A percentile compares a stretch with the other conserved stretches of the same genome.
phyloP scores from a whole-genome alignment of 805 yeast species.

The Candida arabinofermentans region DNA sequence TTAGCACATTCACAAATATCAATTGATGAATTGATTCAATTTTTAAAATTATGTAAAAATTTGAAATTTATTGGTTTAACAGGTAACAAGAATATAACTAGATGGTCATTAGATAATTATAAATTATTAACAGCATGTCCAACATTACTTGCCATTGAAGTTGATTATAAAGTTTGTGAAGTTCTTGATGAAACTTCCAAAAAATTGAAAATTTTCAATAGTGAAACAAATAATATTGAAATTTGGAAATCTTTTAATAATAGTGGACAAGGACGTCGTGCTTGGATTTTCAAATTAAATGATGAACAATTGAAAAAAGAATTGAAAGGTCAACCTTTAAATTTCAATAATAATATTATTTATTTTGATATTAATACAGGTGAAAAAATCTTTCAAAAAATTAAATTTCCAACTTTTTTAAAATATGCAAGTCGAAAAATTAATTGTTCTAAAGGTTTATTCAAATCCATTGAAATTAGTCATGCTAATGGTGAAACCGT shows the following conservation, averaged over 20 bases:
- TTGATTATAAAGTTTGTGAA: constrained; percentile 52
- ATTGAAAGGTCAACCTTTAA: constrained; percentile 20
- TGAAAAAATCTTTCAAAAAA: constrained; percentile 46
- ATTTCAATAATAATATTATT: constrained; percentile 37
- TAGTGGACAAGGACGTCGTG: constrained; percentile 62
- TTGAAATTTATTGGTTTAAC: constrained; percentile 63
- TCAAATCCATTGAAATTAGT: constrained; percentile 23
- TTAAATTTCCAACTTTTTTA: constrained; percentile 44
- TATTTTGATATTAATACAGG: constrained; percentile 65
- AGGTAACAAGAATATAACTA: constrained; percentile 53
- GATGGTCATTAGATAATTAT: constrained; percentile 55
- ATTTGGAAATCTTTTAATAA: constrained; percentile 51
- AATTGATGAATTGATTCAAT: constrained; percentile 35
- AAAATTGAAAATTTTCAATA: constrained; percentile 24
- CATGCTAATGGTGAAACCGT: not conserved
- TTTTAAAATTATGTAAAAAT: constrained; percentile 30
- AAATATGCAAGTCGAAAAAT: constrained; percentile 51
- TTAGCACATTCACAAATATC: constrained; percentile 37
- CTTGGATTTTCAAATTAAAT: constrained; percentile 63
- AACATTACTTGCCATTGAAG: constrained; percentile 61
- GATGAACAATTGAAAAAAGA: constrained; percentile 21
- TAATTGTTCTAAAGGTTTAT: constrained; percentile 51
- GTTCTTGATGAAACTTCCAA: constrained; percentile 38
- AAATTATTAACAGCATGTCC: constrained; percentile 42
- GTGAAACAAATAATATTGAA: constrained; percentile 16